Percentiles rank a stretch among this genome's conserved stretches.
Conservation (phyloP, 192 early-diverging fungal genomes). For the Blastocladiella britannica region DNA sequence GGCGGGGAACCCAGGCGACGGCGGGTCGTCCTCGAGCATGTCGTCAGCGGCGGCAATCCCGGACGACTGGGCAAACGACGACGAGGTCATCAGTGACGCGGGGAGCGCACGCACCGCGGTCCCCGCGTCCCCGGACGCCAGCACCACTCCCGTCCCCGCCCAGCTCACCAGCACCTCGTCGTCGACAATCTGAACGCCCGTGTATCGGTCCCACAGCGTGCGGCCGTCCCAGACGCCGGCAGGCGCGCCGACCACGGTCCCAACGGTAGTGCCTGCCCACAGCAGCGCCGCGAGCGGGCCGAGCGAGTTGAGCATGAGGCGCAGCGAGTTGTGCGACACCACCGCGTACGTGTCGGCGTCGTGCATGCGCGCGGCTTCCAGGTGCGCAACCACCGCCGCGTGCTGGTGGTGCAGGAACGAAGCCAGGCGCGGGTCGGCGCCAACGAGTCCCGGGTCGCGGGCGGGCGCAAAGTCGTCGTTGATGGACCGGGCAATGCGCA, state of each 20-base stretch:
- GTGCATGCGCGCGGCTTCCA: background rate
- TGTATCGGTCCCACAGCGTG: background rate
- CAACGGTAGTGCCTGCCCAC: background rate
- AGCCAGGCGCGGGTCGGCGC: background rate
- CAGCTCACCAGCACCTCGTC: background rate
- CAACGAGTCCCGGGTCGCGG: background rate
- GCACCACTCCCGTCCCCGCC: background rate
- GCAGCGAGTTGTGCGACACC: background rate
- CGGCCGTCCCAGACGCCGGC: background rate
- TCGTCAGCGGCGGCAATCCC: too few species aligned
- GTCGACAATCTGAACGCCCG: background rate
- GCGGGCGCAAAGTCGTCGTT: background rate
- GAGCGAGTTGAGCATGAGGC: background rate
- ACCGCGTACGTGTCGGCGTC: background rate
- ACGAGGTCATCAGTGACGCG: too few species aligned
- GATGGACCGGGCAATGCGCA: background rate
- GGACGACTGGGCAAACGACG: too few species aligned
- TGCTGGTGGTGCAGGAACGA: background rate
- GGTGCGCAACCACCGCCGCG: background rate
- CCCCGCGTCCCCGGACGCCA: too few species aligned
- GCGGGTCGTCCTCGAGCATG: too few species aligned
- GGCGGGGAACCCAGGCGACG: too few species aligned
- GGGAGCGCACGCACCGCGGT: too few species aligned
- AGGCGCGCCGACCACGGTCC: background rate
- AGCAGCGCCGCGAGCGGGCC: background rate